Evolutionary conservation across 2,329 filamentous ascomycete genomes (phyloP), one percentile per base, ranked within the genome.

Genomic region (Trichoderma pleuroti): DNA sequence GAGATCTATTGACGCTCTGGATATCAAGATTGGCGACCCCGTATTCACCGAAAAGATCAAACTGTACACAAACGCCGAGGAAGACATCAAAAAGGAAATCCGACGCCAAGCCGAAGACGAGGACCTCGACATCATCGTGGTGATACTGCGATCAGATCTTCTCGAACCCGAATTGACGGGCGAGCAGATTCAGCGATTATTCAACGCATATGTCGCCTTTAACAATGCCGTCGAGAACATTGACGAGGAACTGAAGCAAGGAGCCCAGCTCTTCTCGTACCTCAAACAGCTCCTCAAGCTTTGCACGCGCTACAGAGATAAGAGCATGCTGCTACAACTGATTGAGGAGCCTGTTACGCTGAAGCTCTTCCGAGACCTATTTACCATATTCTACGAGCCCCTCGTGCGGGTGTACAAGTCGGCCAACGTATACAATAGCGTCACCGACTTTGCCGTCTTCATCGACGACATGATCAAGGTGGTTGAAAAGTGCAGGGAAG

Each of bases 351-450:
- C 96, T 0, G 94, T 95, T n/a, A 98, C 96, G 0, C 86, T 99
- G n/a, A 92, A 97, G 78, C 87, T 99, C 32, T 96, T 99, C 86
- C 90, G 94, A 61, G 96, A 99, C 77, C 86, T 99, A 28, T 98
- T 99, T 80, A 97, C 94, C 39, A 98, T 99, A 78, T 99, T 99
- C 83, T 99, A 99, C 82, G 96, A 99, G 79, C 96, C 96, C 0
- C 89, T 99, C 26, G 93, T 99, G 18, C 89, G 96, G 61, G 96
- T 99, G 0, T 99, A 99, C 86, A 99, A 98, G 82, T 97, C 94
- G 24, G 96, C 96, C 74, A 99, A 98, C 76, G 95, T 99, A 30
- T 98, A 98, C 85, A 96, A 90, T 84, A 97, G 93, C 78, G 95
- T 99, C 72, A 98, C 95, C 0, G 96, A 99, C 80, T 98, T 99